phyloP scores from a whole-genome alignment of 2,329 filamentous ascomycete species.

The Fusarium solani-melongenae region DNA sequence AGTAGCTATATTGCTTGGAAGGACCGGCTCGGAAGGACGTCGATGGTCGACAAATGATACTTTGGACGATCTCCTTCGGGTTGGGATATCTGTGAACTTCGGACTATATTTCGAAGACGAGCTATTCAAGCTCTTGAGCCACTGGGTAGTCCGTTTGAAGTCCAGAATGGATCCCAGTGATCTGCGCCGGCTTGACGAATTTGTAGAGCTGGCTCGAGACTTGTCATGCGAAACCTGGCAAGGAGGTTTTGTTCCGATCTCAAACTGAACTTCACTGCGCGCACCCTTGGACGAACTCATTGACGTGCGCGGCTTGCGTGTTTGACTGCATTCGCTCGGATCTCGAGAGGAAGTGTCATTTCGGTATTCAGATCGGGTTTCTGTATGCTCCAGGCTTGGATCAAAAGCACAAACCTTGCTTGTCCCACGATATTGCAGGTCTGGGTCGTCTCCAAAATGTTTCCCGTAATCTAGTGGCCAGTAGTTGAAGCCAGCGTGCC shows the following conservation, averaged over 20 bases:
- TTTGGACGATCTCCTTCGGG: constrained; percentile 16
- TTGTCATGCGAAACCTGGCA: neutral
- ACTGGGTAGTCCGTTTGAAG: constrained; percentile 48
- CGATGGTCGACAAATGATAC: constrained; percentile 22
- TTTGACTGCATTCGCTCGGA: neutral
- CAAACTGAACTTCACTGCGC: neutral
- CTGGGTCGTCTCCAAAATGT: neutral
- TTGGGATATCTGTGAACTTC: constrained; percentile 44
- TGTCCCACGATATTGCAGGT: neutral
- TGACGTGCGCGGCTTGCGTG: neutral
- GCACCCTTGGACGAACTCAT: neutral
- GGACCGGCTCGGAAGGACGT: constrained; percentile 37
- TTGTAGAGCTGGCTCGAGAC: neutral
- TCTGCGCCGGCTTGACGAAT: constrained; percentile 32
- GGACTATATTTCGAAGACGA: constrained; percentile 40
- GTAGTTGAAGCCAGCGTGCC: constrained; percentile 39
- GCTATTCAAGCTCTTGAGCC: constrained; percentile 48
- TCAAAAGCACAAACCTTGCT: constrained; percentile 36
- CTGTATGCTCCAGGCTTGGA: neutral
- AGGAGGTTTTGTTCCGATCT: constrained; percentile 10
- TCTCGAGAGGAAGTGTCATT: neutral
- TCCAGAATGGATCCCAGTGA: constrained; percentile 46
- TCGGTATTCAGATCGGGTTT: neutral
- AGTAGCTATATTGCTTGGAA: constrained; percentile 26
- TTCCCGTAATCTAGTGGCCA: constrained; percentile 16